Percentiles rank a stretch among this genome's conserved stretches.
Evolutionary conservation across 208 protist species (phyloP).

Genomic region (Leishmania guyanensis): DNA sequence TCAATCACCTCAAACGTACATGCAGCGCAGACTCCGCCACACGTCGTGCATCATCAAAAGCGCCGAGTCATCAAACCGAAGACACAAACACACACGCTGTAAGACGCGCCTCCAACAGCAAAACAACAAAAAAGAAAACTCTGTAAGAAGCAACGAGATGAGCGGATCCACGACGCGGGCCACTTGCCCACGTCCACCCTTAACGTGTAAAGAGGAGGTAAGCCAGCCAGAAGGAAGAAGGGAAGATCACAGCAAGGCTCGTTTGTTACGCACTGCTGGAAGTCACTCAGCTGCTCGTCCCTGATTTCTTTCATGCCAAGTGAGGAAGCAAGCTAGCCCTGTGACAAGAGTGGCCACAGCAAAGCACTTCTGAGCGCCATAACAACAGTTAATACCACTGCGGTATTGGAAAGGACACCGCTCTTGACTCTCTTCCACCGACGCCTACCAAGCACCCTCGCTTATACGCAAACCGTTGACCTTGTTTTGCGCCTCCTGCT

Average conservation of each 20-base stretch:
- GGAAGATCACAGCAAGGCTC: neutral
- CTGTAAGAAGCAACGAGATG: neutral
- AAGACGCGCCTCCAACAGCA: neutral
- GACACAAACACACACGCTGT: neutral
- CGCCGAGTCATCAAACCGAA: neutral
- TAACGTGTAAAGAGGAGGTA: neutral
- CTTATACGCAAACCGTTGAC: conserved; percentile 53
- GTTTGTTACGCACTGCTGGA: neutral
- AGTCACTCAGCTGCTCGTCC: neutral
- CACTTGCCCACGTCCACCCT: neutral
- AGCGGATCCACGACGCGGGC: neutral
- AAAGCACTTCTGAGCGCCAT: neutral
- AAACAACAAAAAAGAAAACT: neutral
- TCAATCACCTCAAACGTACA: neutral
- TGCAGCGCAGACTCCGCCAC: neutral
- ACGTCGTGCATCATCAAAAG: neutral
- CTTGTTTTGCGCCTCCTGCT: conserved; percentile 34
- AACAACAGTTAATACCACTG: neutral
- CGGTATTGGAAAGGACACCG: neutral
- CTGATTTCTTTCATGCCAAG: neutral
- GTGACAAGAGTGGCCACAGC: neutral
- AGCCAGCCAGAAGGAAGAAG: neutral
- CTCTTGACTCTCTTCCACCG: neutral
- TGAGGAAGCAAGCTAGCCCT: neutral
- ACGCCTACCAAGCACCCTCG: conserved; percentile 23